These are phyloP conservation scores for Endocalyx cinctus DNA, from an alignment of 2,329 filamentous ascomycete species.

Conservation along the genomic window DNA sequence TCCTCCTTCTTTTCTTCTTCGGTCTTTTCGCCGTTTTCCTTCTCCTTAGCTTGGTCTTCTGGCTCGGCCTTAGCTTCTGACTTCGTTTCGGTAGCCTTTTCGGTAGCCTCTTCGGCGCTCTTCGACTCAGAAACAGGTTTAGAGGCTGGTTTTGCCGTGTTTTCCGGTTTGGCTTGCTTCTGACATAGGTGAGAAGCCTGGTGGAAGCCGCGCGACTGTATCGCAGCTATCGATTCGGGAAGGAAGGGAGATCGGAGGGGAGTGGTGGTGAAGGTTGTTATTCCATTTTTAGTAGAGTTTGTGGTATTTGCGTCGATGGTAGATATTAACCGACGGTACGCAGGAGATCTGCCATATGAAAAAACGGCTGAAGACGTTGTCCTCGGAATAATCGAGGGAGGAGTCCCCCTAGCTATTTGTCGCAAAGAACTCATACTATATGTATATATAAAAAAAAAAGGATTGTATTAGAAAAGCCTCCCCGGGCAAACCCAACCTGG, in stretches of 20 bases:
- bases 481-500: too few species aligned
- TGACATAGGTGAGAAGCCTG: slow-evolving; percentile 27
- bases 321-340: slow-evolving; percentile 43
- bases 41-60: slow-evolving; percentile 40
- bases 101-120: slow-evolving; percentile 30
- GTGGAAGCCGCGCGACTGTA: slow-evolving; percentile 36
- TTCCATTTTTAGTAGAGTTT: too few species aligned
- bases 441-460: slow-evolving; percentile 13
- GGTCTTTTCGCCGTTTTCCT: slow-evolving; percentile 41
- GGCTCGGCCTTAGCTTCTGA: slow-evolving; percentile 36
- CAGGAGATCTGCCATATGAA: slow-evolving; percentile 41
- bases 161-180: slow-evolving; percentile 20
- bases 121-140: too few species aligned
- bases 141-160: slow-evolving; percentile 30
- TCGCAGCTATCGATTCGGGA: slow-evolving; percentile 34
- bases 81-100: slow-evolving; percentile 30
- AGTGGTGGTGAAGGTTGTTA: too few species aligned
- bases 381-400: slow-evolving; percentile 38
- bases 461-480: too few species aligned
- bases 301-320: too few species aligned
- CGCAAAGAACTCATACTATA: slow-evolving; percentile 41
- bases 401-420: slow-evolving; percentile 36
- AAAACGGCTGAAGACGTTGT: slow-evolving; percentile 33
- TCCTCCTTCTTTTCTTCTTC: slow-evolving; percentile 50
- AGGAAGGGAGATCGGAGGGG: slow-evolving; percentile 44